Evolutionary conservation across 352 stramenopile genomes (phyloP), one percentile per base, ranked within the genome.

Genomic region (Pythium brachiatum): DNA sequence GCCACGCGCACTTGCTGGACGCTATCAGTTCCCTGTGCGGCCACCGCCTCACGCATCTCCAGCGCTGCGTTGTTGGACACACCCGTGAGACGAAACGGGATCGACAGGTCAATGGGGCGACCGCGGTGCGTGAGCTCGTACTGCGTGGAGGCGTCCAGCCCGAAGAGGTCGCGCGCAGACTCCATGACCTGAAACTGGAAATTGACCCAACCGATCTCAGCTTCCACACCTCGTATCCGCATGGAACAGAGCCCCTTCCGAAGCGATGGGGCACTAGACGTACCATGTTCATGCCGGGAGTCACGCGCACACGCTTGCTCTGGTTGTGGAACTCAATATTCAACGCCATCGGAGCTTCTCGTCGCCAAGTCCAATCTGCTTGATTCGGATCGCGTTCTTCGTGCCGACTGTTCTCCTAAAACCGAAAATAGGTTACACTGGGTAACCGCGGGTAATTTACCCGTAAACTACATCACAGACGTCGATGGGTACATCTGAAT

Each of bases 51-150:
- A n/a, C 68, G 70, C 32, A 96, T 48, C 66, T 96, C 83, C 21
- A 96, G 54, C 13, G 68, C 64, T 16, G 88, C 86, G 53, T 95
- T 95, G 63, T 92, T 92, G 34, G 88, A 92, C 23, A 96, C 78
- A 29, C 88, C 88, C 15, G 88, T 93, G 26, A 96, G 74, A 4
- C 86, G 83, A 55, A 96, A 96, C 32, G 88, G 86, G 46, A 94
- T 80, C 18, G 88, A 91, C 41, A 93, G 62, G 57, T 96, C 88
- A 20, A 96, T 68, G 8, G 76, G 46, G 15, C 69, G 78, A 39
- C 72, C 73, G 50, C 84, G 86, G 62, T 95, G 86, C 47, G 81
- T 55, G 18, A 96, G 73, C 61, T 93, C 74, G 55, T 69, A 88
- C 54, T 79, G 71, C 27, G 54, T 50, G 27, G 74, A 62, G 25